Conservation (phyloP, 257 asterid genomes). For the Jacaranda mimosifolia region DNA sequence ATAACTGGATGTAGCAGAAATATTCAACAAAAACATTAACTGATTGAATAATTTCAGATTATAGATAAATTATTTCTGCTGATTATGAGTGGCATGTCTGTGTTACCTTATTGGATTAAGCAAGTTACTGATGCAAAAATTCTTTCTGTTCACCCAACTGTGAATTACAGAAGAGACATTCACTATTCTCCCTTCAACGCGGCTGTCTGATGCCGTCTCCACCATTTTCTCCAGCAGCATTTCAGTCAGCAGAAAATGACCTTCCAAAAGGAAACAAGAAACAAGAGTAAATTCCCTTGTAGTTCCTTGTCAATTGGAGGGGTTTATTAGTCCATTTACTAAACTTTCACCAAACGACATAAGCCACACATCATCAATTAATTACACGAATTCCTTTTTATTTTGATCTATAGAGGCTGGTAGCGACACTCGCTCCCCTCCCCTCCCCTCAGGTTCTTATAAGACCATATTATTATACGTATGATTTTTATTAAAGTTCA, state of each 20-base stretch:
- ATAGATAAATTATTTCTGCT: background rate
- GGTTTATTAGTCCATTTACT: too few relatives aligned
- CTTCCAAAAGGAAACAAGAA: constrained; percentile 44
- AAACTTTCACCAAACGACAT: too few relatives aligned
- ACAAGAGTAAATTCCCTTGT: background rate
- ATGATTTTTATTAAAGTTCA: too few relatives aligned
- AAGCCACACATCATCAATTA: too few relatives aligned
- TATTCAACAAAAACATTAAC: background rate
- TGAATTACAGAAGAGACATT: constrained; percentile 90
- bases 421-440: too few relatives aligned
- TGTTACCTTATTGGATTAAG: constrained; percentile 70
- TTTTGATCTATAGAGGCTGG: too few relatives aligned
- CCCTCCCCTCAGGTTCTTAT: too few relatives aligned
- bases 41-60: background rate
- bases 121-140: constrained; percentile 66
- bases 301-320: too few relatives aligned
- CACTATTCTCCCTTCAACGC: constrained; percentile 90
- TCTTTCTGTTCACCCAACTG: constrained; percentile 72
- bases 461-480: too few relatives aligned
- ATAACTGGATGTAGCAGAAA: constrained; percentile 55
- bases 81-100: too few relatives aligned
- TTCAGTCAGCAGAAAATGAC: constrained; percentile 88
- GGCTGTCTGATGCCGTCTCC: constrained; percentile 72
- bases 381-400: too few relatives aligned
- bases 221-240: constrained; percentile 82